These are phyloP conservation scores for Kalaharituber pfeilii DNA, from an alignment of 2,329 filamentous ascomycete species.

Conservation along the genomic window DNA sequence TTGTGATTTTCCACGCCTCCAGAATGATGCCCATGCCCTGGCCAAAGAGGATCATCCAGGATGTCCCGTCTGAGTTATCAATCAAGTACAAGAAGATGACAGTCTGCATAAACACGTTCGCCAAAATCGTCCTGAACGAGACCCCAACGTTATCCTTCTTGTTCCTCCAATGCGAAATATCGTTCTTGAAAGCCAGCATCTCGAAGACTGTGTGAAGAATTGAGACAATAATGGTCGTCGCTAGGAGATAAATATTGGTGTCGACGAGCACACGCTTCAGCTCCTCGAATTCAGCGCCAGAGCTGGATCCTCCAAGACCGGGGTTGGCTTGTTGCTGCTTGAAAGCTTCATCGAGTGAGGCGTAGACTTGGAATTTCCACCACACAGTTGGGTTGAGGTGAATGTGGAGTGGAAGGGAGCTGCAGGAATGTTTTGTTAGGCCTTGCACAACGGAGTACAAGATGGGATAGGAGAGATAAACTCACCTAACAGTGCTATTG, in stretches of 20 bases:
- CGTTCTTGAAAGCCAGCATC: constrained; percentile 88
- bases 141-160: constrained; percentile 99
- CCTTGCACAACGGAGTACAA: not conserved
- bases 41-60: constrained; percentile 94
- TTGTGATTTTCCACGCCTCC: constrained; percentile 90
- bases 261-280: constrained; percentile 90
- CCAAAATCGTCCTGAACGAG: constrained; percentile 84
- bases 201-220: constrained; percentile 90
- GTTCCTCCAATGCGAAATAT: constrained; percentile 94
- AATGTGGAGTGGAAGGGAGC: constrained; percentile 21
- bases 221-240: constrained; percentile 65
- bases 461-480: constrained; percentile 31
- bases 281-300: constrained; percentile 89
- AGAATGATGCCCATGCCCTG: constrained; percentile 70
- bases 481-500: constrained; percentile 68
- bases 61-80: constrained; percentile 94
- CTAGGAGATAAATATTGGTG: constrained; percentile 80
- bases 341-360: constrained; percentile 70
- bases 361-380: constrained; percentile 81
- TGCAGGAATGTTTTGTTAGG: constrained; percentile 6
- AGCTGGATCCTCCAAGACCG: constrained; percentile 53
- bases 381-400: constrained; percentile 27
- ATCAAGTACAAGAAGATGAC: constrained; percentile 93
- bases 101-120: constrained; percentile 93
- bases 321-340: constrained; percentile 65